Percentiles rank a stretch among this genome's conserved stretches.
Conservation (phyloP, 257 asterid species). For the Gentiana macrophylla region DNA sequence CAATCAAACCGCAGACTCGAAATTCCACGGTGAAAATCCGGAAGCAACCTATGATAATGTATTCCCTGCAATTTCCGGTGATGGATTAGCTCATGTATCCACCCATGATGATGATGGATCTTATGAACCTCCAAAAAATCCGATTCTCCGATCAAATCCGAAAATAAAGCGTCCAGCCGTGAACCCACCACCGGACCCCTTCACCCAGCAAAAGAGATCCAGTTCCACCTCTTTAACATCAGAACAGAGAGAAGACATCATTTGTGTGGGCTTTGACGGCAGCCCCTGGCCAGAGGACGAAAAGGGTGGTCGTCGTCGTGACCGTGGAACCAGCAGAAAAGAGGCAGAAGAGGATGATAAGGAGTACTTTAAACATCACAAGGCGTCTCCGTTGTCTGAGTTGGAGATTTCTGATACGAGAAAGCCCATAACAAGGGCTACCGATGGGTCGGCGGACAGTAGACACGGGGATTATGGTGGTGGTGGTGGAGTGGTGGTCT, state of each 20-base stretch:
- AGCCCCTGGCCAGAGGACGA: conserved; percentile 53
- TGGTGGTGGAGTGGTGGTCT: conserved; percentile 20
- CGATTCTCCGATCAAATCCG: conserved; percentile 16
- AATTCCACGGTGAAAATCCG: conserved; percentile 42
- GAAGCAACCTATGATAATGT: conserved; percentile 25
- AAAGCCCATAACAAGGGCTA: conserved; percentile 49
- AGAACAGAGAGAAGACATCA: conserved; percentile 3
- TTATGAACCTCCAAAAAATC: conserved; percentile 33
- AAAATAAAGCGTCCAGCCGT: conserved; percentile 36
- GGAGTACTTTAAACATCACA: conserved; percentile 47
- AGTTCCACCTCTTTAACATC: background rate
- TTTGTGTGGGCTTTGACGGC: conserved; percentile 44
- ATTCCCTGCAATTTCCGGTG: conserved; percentile 21
- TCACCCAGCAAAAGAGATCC: conserved; percentile 40
- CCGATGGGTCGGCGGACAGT: conserved; percentile 29
- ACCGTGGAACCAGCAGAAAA: conserved; percentile 13
- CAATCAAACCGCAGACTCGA: conserved; percentile 57
- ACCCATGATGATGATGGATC: conserved; percentile 18
- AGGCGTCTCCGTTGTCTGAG: conserved; percentile 71
- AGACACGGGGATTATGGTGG: conserved; percentile 17
- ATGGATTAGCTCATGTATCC: conserved; percentile 12
- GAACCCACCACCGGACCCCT: conserved; percentile 32
- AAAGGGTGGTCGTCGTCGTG: background rate
- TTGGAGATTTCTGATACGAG: conserved; percentile 54
- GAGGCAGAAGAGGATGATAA: conserved; percentile 36